phyloP scores from a whole-genome alignment of 2,329 filamentous ascomycete species.

The Colletotrichum musicola region DNA sequence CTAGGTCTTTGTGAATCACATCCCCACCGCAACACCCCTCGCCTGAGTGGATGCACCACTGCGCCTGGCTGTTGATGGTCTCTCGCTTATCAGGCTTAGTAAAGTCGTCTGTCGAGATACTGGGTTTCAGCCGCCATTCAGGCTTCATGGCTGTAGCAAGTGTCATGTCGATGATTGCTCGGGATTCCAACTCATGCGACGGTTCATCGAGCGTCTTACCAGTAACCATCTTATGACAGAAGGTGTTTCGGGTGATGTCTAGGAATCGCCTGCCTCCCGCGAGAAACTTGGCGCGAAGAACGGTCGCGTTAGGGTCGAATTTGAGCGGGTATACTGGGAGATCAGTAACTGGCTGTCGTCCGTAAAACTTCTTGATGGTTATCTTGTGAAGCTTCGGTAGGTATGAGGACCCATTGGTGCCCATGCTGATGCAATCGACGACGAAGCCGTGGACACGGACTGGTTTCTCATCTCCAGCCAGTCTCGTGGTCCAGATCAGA shows the following conservation, averaged over 20 bases:
- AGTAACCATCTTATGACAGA: conserved; percentile 2
- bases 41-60: background rate
- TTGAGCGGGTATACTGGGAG: conserved; percentile 27
- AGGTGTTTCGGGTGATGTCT: background rate
- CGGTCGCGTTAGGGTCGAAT: conserved; percentile 15
- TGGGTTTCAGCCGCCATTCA: background rate
- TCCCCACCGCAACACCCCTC: background rate
- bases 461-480: background rate
- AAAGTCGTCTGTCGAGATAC: background rate
- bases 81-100: background rate
- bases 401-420: conserved; percentile 18
- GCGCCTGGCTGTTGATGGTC: background rate
- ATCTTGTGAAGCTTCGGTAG: conserved; percentile 24
- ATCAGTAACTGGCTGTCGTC: conserved; percentile 10
- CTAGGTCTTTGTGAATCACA: background rate
- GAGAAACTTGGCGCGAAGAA: background rate
- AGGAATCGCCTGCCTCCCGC: background rate
- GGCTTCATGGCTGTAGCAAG: conserved; percentile 15
- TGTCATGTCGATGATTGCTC: conserved; percentile 30
- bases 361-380: conserved; percentile 31
- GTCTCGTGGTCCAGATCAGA: background rate
- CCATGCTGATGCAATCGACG: conserved; percentile 34
- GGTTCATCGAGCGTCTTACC: background rate
- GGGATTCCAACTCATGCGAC: conserved; percentile 4
- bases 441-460: conserved; percentile 17